Conservation (phyloP, 2,329 filamentous ascomycete genomes). For the Pestalotiopsis sp. region DNA sequence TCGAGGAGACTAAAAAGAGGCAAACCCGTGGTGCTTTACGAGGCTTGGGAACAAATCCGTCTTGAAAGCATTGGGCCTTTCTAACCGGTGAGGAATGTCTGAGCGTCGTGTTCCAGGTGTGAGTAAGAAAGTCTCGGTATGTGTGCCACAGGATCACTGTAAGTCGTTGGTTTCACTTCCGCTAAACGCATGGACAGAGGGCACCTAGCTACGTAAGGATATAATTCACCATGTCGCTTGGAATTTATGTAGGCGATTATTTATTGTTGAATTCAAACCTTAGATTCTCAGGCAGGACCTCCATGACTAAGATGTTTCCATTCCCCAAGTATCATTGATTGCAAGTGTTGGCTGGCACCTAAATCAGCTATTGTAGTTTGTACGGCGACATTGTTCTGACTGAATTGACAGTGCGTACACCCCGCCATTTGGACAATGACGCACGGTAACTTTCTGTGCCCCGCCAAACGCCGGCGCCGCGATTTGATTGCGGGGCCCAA, state of each 20-base stretch:
- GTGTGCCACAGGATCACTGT: too few species aligned
- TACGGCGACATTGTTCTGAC: background rate
- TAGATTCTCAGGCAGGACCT: too few species aligned
- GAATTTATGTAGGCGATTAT: too few species aligned
- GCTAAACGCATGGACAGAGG: too few species aligned
- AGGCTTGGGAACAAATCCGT: background rate
- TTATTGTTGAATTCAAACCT: too few species aligned
- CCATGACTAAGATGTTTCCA: too few species aligned
- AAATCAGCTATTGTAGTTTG: too few species aligned
- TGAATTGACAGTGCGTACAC: background rate
- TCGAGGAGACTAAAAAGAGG: background rate
- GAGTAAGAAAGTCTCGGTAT: background rate
- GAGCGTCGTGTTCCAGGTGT: background rate
- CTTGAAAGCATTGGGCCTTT: background rate
- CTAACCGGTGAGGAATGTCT: background rate
- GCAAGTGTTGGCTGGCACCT: too few species aligned
- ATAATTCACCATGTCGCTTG: too few species aligned
- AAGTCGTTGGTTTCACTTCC: too few species aligned
- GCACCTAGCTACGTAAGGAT: too few species aligned
- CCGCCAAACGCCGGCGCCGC: conserved; percentile 1
- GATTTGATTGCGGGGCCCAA: background rate
- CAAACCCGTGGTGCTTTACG: background rate
- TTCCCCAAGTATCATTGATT: too few species aligned
- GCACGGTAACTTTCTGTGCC: background rate
- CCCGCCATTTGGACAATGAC: background rate